Evolutionary conservation across 2,329 filamentous ascomycete genomes (phyloP), one percentile per base, ranked within the genome.

Genomic region (Ceratocystis colombiana): DNA sequence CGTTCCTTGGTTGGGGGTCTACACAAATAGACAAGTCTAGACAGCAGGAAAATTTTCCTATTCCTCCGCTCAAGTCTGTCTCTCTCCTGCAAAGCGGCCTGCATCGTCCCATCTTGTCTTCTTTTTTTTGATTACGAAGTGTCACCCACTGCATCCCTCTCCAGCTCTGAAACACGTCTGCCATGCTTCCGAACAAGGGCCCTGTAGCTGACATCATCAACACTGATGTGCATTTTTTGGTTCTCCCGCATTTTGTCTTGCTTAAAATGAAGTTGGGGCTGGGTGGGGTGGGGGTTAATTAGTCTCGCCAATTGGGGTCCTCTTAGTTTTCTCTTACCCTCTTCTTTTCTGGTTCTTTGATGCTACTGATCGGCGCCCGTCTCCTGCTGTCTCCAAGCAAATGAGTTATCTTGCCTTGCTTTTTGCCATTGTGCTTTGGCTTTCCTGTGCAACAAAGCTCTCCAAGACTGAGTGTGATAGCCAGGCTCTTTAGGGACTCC

Each of bases 101-200:
- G 55, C 28, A 37, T 59, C 55, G 55, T 59, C 55, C 55, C 55
- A 59, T 59, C 55, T 59, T 59, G 10, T 59, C 30, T 59, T 59
- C 28, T 59, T 15, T 30, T 37, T 37, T 59, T 59, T 59, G 17
- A 59, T 59, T 59, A 30, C 55, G 8, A 59, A 59, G 55, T 59
- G 55, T 33, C 55, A 37, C 55, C 28, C 55, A 37, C 28, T 33
- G 55, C 30, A 59, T 59, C 55, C 53, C 55, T 59, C 17, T 59
- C 28, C n/a, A 28, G 55, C 55, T 28, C 55, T 59, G 55, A 59
- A 59, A 59, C 55, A 37, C 33, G 55, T 59, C 55, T 59, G 55
- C 28, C 55, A 59, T 59, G 55, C 55, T 59, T 15, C 17, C 17
- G 55, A 37, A 37, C 55, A 30, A 59, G 55, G 55, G 28, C 55